Evolutionary conservation across 2,329 filamentous ascomycete species (phyloP), one percentile per base, ranked within the genome.

Genomic region (Talaromyces sp.): DNA sequence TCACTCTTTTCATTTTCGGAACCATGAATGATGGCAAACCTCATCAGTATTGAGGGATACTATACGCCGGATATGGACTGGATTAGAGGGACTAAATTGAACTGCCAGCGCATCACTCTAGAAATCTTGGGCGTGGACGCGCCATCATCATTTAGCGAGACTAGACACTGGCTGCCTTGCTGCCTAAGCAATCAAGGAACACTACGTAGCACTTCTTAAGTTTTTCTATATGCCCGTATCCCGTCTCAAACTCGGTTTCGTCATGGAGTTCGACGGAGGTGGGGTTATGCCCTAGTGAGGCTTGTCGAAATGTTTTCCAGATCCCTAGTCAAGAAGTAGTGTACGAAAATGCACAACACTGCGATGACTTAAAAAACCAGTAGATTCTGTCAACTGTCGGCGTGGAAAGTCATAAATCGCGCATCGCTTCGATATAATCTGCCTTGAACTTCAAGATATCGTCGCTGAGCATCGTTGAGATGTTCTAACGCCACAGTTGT

Each of bases 41-140:
- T 22, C 31, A 7, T 45, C 13, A 5, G 19, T 43, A 3, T 33
- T 8, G 14, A 10, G 22, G 14, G 8, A 59, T 31, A 4, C 13
- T 13, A 24, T 35, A 10, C 14, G 37, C 19, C 19, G 37, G n/a
- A 31, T 41, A 37, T 43, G 33, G 41, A 45, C 16, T 13, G 37
- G 14, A 39, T 14, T 37, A 14, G 5, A 48, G 27, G 37, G 16
- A 35, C 48, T 62, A 56, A 62, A 24, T 33, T 22, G 43, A 61
- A 52, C 16, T 62, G 64, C 64, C 64, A 65, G 41, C 64, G 64
- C 64, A 65, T 65, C 52, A 8, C 8, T 19, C n/a, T 35, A 56
- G 2, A 35, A 41, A 33, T 31, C 39, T 33, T 45, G 8, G 8
- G 35, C 14, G 13, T 16, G 31, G 43, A 35, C 41, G 19, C 31